These are phyloP conservation scores for Ascochyta clinopodiicola DNA, from an alignment of 2,329 filamentous ascomycete species.

Conservation along the genomic window DNA sequence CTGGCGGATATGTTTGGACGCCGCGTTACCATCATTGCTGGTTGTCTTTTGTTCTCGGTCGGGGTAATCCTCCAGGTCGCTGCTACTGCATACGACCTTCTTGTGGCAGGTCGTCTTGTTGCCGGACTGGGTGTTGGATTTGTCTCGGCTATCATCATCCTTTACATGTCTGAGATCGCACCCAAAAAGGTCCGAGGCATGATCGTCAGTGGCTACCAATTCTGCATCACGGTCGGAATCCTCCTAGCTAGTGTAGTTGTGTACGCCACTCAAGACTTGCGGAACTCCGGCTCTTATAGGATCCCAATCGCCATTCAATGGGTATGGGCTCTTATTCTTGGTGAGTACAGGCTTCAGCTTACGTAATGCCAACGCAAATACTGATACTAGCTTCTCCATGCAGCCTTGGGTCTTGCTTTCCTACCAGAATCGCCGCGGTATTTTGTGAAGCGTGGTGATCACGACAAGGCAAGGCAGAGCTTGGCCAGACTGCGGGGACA, in stretches of 20 bases:
- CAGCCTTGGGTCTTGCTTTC: slow-evolving; percentile 73
- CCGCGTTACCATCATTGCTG: slow-evolving; percentile 66
- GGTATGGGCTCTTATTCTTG: slow-evolving; percentile 80
- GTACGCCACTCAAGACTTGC: slow-evolving; percentile 72
- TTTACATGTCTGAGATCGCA: slow-evolving; percentile 86
- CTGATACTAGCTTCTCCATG: too few relatives aligned
- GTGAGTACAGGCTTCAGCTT: too few relatives aligned
- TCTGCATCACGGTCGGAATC: slow-evolving; percentile 82
- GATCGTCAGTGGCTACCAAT: slow-evolving; percentile 79
- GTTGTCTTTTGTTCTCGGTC: slow-evolving; percentile 66
- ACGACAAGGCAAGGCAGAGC: slow-evolving; percentile 71
- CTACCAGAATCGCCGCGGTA: slow-evolving; percentile 88
- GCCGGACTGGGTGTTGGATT: slow-evolving; percentile 77
- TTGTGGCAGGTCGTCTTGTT: slow-evolving; percentile 75
- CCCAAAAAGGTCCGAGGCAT: slow-evolving; percentile 74
- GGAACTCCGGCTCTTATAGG: slow-evolving; percentile 71
- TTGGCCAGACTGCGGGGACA: slow-evolving; percentile 78
- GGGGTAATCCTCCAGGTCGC: slow-evolving; percentile 66
- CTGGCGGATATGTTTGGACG: slow-evolving; percentile 72
- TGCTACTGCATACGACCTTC: slow-evolving; percentile 66
- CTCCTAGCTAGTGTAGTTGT: slow-evolving; percentile 77
- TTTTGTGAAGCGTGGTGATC: slow-evolving; percentile 87
- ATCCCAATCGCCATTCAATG: slow-evolving; percentile 85
- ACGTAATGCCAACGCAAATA: too few relatives aligned
- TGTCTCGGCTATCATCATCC: slow-evolving; percentile 67